Evolutionary conservation across 192 early-diverging fungal genomes (phyloP).

Genomic region (Rhizophagus clarus): DNA sequence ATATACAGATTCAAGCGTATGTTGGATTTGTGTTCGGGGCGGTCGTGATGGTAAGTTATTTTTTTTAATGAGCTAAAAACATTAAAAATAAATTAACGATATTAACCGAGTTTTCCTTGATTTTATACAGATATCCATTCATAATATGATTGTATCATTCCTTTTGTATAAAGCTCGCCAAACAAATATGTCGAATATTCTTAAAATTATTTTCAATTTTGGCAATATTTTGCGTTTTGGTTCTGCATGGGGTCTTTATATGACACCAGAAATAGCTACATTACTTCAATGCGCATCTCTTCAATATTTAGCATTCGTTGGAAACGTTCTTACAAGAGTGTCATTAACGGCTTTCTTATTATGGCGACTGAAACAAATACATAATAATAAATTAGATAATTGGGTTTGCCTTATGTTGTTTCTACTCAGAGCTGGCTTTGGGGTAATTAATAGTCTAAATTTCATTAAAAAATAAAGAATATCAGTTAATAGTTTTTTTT

Average conservation of each 20-base stretch:
- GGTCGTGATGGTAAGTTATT: too few species aligned
- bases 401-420: not conserved
- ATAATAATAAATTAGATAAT: not conserved
- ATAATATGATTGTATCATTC: conserved; percentile 12
- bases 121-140: not conserved
- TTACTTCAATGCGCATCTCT: not conserved
- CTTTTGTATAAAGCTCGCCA: not conserved
- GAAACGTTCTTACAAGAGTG: not conserved
- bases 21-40: too few species aligned
- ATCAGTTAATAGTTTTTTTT: too few species aligned
- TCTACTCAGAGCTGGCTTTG: not conserved
- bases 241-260: too few species aligned
- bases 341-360: conserved; percentile 14
- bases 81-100: too few species aligned
- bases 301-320: not conserved
- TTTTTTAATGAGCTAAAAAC: too few species aligned
- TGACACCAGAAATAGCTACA: too few species aligned
- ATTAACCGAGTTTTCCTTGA: too few species aligned
- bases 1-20: too few species aligned
- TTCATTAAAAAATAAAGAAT: too few species aligned
- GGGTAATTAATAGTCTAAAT: not conserved
- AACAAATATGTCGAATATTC: conserved; percentile 7
- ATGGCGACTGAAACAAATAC: conserved; percentile 26
- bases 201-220: conserved; percentile 27
- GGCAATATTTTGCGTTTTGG: not conserved